phyloP scores from a whole-genome alignment of 345 rosid species.

The Euphorbia pulcherrima region DNA sequence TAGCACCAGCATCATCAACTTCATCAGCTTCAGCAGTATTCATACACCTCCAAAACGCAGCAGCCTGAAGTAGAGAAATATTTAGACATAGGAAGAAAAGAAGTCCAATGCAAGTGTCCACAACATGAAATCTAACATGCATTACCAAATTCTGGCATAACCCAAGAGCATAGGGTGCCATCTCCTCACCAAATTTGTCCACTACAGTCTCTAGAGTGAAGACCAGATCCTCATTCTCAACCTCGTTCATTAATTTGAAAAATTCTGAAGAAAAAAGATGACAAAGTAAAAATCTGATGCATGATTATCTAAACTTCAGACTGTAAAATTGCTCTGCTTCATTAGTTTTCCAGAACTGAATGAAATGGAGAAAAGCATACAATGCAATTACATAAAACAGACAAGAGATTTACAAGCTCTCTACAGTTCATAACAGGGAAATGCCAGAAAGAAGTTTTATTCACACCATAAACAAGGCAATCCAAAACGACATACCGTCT shows the following conservation, averaged over 20 bases:
- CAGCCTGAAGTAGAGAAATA: constrained; percentile 46
- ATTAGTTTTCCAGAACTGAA: not conserved
- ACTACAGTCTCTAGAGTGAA: constrained; percentile 89
- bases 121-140: not conserved
- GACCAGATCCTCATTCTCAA: constrained; percentile 94
- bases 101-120: not conserved
- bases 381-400: not conserved
- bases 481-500: constrained; percentile 51
- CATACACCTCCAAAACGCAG: constrained; percentile 95
- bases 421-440: not conserved
- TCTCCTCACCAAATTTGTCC: constrained; percentile 95
- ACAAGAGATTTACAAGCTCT: not conserved
- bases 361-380: constrained; percentile 6
- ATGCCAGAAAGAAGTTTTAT: not conserved
- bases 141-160: constrained; percentile 91
- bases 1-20: constrained; percentile 82
- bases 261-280: constrained; percentile 52
- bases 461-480: not conserved
- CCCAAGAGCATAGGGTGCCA: constrained; percentile 93
- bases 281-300: not conserved
- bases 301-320: not conserved
- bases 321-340: not conserved
- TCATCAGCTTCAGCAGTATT: constrained; percentile 83
- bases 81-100: constrained; percentile 7
- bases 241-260: constrained; percentile 97